phyloP scores from a whole-genome alignment of 192 early-diverging fungal genomes.

The Linnemannia schmuckeri region DNA sequence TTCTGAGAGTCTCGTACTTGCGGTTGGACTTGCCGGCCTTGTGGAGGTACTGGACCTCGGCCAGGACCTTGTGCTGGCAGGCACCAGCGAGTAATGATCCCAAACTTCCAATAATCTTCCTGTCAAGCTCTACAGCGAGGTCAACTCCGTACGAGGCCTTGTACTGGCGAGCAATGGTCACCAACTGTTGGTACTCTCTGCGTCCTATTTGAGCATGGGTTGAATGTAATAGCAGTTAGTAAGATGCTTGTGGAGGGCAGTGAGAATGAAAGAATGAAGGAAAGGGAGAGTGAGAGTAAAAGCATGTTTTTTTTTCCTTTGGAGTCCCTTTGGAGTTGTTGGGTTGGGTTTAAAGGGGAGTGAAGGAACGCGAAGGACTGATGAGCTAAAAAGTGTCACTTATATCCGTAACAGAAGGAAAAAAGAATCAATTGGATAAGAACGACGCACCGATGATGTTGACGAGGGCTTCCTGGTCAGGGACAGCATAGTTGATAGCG shows the following conservation, averaged over 20 bases:
- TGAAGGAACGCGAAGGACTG: neutral
- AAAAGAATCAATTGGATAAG: neutral
- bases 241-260: too few species aligned
- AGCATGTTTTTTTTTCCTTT: neutral
- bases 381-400: neutral
- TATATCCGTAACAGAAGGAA: neutral
- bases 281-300: neutral
- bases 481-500: slow-evolving; percentile 27
- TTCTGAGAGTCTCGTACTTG: slow-evolving; percentile 46
- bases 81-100: slow-evolving; percentile 43
- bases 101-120: slow-evolving; percentile 45
- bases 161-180: slow-evolving; percentile 50
- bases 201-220: slow-evolving; percentile 16
- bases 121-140: slow-evolving; percentile 33
- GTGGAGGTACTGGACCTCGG: slow-evolving; percentile 34
- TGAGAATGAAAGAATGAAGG: neutral
- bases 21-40: slow-evolving; percentile 42
- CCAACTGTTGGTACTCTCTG: slow-evolving; percentile 44
- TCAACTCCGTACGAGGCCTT: slow-evolving; percentile 24
- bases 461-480: slow-evolving; percentile 47
- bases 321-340: neutral
- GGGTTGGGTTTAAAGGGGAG: neutral
- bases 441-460: slow-evolving; percentile 44
- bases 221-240: neutral
- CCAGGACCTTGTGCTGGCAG: slow-evolving; percentile 44